Base-by-base conservation (phyloP, 164 flowering plant genomes). In the Litsea cubeba region DNA sequence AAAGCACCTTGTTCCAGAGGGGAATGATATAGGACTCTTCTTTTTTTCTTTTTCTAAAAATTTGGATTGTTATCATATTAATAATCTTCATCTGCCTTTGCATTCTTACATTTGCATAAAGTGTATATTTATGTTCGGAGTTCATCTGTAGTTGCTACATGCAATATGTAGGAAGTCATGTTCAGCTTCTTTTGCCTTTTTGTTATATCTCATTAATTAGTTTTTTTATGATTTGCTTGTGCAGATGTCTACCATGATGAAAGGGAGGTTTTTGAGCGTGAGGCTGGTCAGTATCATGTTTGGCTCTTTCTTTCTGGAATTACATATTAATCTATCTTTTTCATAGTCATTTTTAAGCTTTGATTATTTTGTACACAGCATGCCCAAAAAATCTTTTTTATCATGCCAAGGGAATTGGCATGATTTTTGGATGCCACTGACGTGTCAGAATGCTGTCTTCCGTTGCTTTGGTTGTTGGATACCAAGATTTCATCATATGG, bases 171-270 rank as follows among this genome's bases (percentile, higher is more conserved):
- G 10, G 46, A 63, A 63, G 66, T 65, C 30, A 28, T 25, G 12
- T 49, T 66, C 2, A 14, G 46, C 50, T 28, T 12, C 40, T 28
- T 66, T 28, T 17, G 5, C 23, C 40, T 5, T 17, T 5, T 5
- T 28, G 22, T 30, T 28, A 3, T 18, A 66, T 32, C 28, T 18
- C 46, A 40, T 8, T 40, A 40, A 40, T 40, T 40, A 7, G 11
- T 28, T 17, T 28, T 28, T 6, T 12, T 50, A 24, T 4, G 8
- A 25, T 26, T 25, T 62, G 18, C 22, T 70, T 26, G 12, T 84
- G 76, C 89, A 93, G 97, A 95, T 88, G 97, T 93, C 1, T 95
- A 95, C 79, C 85, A 90, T 79, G 99, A 95, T 69, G 85, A 77
- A 68, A 83, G 77, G 69, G 97, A 93, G 80, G 84, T 85, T 63